Conservation (phyloP, 1,139 yeast species). For the Yarrowia galli region DNA sequence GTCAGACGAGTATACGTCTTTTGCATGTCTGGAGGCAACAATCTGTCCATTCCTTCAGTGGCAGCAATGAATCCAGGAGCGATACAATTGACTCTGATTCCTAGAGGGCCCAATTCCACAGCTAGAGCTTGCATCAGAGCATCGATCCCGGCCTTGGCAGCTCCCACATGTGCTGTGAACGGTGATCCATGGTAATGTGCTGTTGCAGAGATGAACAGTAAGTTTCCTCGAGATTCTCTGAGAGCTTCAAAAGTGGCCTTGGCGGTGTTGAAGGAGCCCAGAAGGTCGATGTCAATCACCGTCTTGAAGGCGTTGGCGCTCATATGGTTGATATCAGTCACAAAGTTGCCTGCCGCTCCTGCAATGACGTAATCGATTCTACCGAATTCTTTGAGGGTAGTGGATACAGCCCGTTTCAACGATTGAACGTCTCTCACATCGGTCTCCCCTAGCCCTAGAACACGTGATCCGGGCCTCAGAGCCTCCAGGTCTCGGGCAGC, state of each 20-base stretch:
- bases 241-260: slow-evolving; percentile 79
- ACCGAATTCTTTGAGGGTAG: slow-evolving; percentile 72
- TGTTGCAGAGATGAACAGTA: slow-evolving; percentile 83
- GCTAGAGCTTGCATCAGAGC: slow-evolving; percentile 83
- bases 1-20: slow-evolving; percentile 56
- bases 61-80: slow-evolving; percentile 88
- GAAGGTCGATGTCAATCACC: slow-evolving; percentile 80
- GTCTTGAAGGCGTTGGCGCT: slow-evolving; percentile 86
- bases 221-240: slow-evolving; percentile 65
- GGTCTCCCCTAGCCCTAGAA: slow-evolving; percentile 68
- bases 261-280: slow-evolving; percentile 86
- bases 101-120: slow-evolving; percentile 87
- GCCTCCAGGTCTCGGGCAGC: slow-evolving; percentile 69
- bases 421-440: slow-evolving; percentile 77
- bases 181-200: slow-evolving; percentile 90
- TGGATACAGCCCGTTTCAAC: slow-evolving; percentile 66
- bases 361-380: slow-evolving; percentile 84
- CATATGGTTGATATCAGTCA: slow-evolving; percentile 77
- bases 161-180: slow-evolving; percentile 84
- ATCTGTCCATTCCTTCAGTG: slow-evolving; percentile 79
- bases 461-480: slow-evolving; percentile 66
- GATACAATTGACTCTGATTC: slow-evolving; percentile 77
- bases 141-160: slow-evolving; percentile 94
- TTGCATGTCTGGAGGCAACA: slow-evolving; percentile 55
- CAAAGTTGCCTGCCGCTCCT: slow-evolving; percentile 95